Conservation (phyloP, 208 protist genomes). For the Wallacemonas sp. region DNA sequence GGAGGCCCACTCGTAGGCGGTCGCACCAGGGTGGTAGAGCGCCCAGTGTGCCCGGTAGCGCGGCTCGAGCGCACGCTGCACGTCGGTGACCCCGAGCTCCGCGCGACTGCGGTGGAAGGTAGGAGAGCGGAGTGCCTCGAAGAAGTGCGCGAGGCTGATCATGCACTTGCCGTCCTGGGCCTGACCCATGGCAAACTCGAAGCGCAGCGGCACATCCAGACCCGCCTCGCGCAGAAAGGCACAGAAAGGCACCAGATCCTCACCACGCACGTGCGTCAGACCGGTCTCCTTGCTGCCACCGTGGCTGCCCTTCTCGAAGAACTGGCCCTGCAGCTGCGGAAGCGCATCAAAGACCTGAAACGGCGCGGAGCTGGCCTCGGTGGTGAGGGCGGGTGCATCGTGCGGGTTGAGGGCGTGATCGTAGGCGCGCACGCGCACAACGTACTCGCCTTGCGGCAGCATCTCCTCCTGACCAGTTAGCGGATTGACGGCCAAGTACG, state of each 20-base stretch:
- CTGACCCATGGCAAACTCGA: constrained; percentile 82
- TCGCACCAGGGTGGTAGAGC: constrained; percentile 78
- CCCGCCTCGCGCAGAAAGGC: constrained; percentile 69
- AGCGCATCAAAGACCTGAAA: constrained; percentile 75
- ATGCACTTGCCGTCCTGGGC: constrained; percentile 55
- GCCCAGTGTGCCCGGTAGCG: constrained; percentile 65
- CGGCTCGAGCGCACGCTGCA: constrained; percentile 58
- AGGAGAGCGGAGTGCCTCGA: constrained; percentile 38
- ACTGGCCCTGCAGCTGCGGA: constrained; percentile 65
- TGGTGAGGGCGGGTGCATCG: constrained; percentile 39
- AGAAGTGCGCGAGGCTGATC: constrained; percentile 50
- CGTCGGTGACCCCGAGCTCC: constrained; percentile 55
- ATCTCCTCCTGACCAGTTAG: constrained; percentile 22
- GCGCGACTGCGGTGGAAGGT: constrained; percentile 51
- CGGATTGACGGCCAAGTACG: constrained; percentile 40
- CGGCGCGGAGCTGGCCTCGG: constrained; percentile 58
- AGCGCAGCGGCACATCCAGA: constrained; percentile 70
- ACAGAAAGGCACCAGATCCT: constrained; percentile 69
- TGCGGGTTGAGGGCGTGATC: constrained; percentile 29
- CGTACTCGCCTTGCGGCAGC: constrained; percentile 75
- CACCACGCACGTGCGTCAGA: constrained; percentile 28
- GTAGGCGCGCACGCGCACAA: constrained; percentile 73
- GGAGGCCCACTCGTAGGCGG: constrained; percentile 74
- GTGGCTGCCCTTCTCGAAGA: too few relatives aligned
- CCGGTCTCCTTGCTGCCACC: too few relatives aligned